Evolutionary conservation across 2,329 filamentous ascomycete species (phyloP), one percentile per base, ranked within the genome.

Genomic region (Fusarium sambucinum): DNA sequence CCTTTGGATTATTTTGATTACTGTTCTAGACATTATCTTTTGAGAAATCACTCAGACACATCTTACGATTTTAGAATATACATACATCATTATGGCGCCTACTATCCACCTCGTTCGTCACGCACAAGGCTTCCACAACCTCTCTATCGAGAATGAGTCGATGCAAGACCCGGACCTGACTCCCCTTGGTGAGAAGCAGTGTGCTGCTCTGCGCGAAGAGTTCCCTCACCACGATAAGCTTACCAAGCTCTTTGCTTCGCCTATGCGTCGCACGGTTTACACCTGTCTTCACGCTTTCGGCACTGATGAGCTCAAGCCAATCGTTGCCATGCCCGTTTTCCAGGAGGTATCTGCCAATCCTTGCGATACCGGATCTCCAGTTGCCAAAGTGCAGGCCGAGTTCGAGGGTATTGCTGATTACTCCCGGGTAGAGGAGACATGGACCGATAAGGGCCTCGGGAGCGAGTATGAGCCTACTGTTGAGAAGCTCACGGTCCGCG

Each of bases 141-240:
- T 96, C 75, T 84, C 75, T 67, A 74, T 82, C 27, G 90, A 86
- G 66, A 93, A 94, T 80, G 90, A 94, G 76, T 75, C 81, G 63
- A 82, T 97, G 40, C 89, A 77, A n/a, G 94, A 97, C 75, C 94
- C 94, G 2, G 82, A 87, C 61, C 86, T 97, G 55, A 97, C 94
- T 2, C 83, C 87, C 1, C 83, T 90, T n/a, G 94, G 94, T 72
- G 84, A 90, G 76, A 74, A 88, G 65, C 93, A 97, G 84, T 96
- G 93, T 81, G 81, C 79, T 27, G 77, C 79, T 17, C 88, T 97
- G 40, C 79, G 85, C 72, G 75, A 82, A 30, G 65, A 71, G 21
- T 97, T 96, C 76, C 87, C 91, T 12, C 79, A 86, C 78, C 90
- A 92, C 76, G 80, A 83, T 65, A 79, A 84, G 38, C 81, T 96